Evolutionary conservation across 768 basidiomycete genomes (phyloP), one percentile per base, ranked within the genome.

Genomic region (Auricularia auricula-judae): DNA sequence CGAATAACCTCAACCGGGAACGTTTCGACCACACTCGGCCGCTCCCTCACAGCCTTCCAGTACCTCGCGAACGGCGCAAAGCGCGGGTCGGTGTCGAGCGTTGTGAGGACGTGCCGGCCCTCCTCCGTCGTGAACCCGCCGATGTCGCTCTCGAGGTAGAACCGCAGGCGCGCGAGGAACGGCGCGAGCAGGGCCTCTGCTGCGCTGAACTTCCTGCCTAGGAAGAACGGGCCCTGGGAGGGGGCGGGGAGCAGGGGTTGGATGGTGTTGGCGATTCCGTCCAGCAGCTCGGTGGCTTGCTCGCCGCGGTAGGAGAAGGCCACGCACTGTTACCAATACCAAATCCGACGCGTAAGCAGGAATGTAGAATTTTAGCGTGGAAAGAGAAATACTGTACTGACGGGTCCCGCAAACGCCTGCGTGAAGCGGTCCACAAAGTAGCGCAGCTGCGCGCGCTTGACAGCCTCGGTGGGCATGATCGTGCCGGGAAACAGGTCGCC

Each of bases 111-210:
- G 67, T 76, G 79, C 56, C 68, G 72, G 0, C 84, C 84, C 42
- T 80, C 76, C 7, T 82, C 86, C 33, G 69, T 72, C 4, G 77
- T 76, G 67, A 73, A 88, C 29, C 72, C 75, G 0, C 86, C 85
- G 29, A 84, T 36, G 36, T 86, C 83, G 66, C 84, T 79, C 69
- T 75, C 72, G 36, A 84, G 67, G 36, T 71, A 60, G 0, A 83
- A 65, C 33, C 80, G 77, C 47, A 80, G 66, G 11, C 87, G 77
- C 18, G 79, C 84, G 14, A 87, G 68, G 78, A 87, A 85, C 0
- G 88, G 85, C 3, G 80, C 74, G 33, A 87, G 70, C 0, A 84
- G 81, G 4, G 82, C 80, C 68, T 88, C 88, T 12, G 86, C 87
- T 62, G 82, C 81, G 18, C 80, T 84, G 71, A 79, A 88, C 61